Evolutionary conservation across 2,329 filamentous ascomycete species (phyloP).

Genomic region (Plenodomus lindquistii): DNA sequence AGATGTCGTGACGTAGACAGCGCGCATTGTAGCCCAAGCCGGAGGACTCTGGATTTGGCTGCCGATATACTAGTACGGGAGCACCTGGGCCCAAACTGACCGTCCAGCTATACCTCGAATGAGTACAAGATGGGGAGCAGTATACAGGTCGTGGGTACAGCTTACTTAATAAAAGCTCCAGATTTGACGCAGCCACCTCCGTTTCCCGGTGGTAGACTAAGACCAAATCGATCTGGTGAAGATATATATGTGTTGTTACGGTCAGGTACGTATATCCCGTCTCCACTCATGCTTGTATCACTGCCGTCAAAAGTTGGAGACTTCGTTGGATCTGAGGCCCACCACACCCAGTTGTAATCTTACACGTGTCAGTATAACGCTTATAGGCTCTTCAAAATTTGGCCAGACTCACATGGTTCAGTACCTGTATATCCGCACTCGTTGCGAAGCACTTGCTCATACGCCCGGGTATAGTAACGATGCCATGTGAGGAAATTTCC

Average conservation of each 20-base stretch:
- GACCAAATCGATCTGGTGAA: slow-evolving; percentile 17
- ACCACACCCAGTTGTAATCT: slow-evolving; percentile 56
- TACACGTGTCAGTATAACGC: neutral
- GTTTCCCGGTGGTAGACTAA: slow-evolving; percentile 53
- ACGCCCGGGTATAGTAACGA: slow-evolving; percentile 48
- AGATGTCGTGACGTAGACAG: slow-evolving; percentile 46
- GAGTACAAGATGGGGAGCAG: neutral
- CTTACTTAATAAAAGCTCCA: slow-evolving; percentile 56
- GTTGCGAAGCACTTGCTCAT: slow-evolving; percentile 47
- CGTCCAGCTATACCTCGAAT: slow-evolving; percentile 20
- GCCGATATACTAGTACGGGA: slow-evolving; percentile 23
- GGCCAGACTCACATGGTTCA: slow-evolving; percentile 31
- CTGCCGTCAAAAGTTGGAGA: slow-evolving; percentile 62
- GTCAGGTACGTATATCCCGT: slow-evolving; percentile 45
- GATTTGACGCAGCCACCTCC: slow-evolving; percentile 60
- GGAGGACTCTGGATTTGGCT: slow-evolving; percentile 33
- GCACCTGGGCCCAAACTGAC: slow-evolving; percentile 56
- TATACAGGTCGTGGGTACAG: neutral
- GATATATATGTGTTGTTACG: slow-evolving; percentile 38
- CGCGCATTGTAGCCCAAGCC: slow-evolving; percentile 44
- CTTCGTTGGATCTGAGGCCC: slow-evolving; percentile 48
- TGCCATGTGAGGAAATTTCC: slow-evolving; percentile 47
- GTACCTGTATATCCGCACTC: slow-evolving; percentile 50
- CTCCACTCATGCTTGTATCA: slow-evolving; percentile 52
- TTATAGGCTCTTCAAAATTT: neutral